Evolutionary conservation across 1,284 basidiomycete genomes (phyloP).

Genomic region (Rhodotorula sp.): DNA sequence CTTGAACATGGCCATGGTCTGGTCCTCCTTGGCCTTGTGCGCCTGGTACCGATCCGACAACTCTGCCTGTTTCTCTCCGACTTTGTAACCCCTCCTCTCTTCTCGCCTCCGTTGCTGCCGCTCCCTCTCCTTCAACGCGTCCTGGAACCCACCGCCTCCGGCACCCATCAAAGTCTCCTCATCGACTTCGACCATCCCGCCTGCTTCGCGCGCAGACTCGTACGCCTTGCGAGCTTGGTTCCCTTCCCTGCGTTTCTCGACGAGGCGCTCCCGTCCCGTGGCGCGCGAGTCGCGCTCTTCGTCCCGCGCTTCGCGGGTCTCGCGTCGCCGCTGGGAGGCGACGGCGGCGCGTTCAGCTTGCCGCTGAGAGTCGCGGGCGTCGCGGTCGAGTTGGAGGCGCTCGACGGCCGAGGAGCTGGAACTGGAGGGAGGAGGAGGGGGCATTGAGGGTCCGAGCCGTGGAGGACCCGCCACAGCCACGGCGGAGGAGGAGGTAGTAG

Average conservation of each 20-base stretch:
- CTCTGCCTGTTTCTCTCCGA: slow-evolving; percentile 24
- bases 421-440: neutral
- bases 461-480: neutral
- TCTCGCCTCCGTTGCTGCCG: slow-evolving; percentile 17
- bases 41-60: slow-evolving; percentile 30
- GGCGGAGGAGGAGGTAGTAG: neutral
- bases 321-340: slow-evolving; percentile 1
- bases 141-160: slow-evolving; percentile 21
- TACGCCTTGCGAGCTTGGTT: slow-evolving; percentile 23
- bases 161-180: slow-evolving; percentile 31
- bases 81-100: slow-evolving; percentile 6
- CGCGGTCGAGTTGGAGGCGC: slow-evolving; percentile 24
- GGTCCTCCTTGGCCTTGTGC: slow-evolving; percentile 29
- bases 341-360: neutral
- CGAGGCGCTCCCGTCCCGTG: slow-evolving; percentile 35
- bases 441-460: slow-evolving; percentile 22
- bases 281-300: slow-evolving; percentile 36
- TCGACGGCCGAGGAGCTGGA: slow-evolving; percentile 11
- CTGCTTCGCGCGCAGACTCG: slow-evolving; percentile 20
- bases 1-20: slow-evolving; percentile 38
- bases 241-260: slow-evolving; percentile 35
- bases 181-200: slow-evolving; percentile 29
- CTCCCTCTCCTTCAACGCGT: slow-evolving; percentile 26
- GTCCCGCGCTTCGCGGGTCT: slow-evolving; percentile 18
- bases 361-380: slow-evolving; percentile 5